phyloP scores from a whole-genome alignment of 2,329 filamentous ascomycete genomes.

The Cytospora schulzeri region DNA sequence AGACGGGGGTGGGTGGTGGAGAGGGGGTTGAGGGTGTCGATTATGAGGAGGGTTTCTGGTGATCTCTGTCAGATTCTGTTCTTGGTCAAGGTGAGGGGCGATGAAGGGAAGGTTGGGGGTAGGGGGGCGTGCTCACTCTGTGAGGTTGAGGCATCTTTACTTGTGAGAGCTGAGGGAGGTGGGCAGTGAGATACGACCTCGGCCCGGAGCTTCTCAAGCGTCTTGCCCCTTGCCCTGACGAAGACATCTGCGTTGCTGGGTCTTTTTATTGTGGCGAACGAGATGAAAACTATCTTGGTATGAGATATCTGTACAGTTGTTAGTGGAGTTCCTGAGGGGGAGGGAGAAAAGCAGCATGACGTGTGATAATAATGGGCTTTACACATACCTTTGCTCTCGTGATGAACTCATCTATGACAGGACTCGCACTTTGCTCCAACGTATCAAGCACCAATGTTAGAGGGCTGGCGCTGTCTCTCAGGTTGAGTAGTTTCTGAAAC shows the following conservation, averaged over 20 bases:
- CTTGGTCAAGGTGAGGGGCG: conserved; percentile 12
- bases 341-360: too few relatives aligned
- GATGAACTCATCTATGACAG: conserved; percentile 73
- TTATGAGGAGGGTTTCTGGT: conserved; percentile 71
- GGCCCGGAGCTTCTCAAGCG: conserved; percentile 56
- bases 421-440: conserved; percentile 76
- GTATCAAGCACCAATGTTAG: conserved; percentile 85
- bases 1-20: conserved; percentile 54
- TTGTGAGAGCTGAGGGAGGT: conserved; percentile 40
- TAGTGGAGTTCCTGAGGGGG: background rate
- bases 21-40: conserved; percentile 78
- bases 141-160: conserved; percentile 41
- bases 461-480: conserved; percentile 79
- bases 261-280: conserved; percentile 72
- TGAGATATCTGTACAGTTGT: conserved; percentile 55
- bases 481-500: conserved; percentile 42
- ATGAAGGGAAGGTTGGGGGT: background rate
- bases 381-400: conserved; percentile 70
- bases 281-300: conserved; percentile 72
- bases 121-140: background rate
- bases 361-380: background rate
- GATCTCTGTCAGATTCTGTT: conserved; percentile 26
- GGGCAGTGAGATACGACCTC: conserved; percentile 60
- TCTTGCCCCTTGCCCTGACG: conserved; percentile 64
- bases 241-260: conserved; percentile 68